These are phyloP conservation scores for Toxicodendron radicans DNA, from an alignment of 345 rosid genomes.

Conservation along the genomic window DNA sequence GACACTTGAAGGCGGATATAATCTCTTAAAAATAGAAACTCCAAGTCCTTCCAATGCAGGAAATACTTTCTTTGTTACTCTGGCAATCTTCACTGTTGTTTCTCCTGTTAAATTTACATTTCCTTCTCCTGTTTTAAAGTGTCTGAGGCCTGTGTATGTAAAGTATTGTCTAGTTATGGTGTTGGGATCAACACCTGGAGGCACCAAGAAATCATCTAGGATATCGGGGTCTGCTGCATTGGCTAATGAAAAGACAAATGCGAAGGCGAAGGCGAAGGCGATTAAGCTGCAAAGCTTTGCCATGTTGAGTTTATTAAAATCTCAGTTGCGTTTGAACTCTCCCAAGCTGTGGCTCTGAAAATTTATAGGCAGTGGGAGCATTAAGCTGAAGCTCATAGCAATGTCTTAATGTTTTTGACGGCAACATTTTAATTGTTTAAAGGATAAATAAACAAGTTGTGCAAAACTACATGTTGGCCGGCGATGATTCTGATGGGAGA, in stretches of 20 bases:
- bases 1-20: constrained; percentile 28
- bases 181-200: constrained; percentile 10
- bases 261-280: background rate
- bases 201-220: constrained; percentile 19
- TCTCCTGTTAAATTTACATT: constrained; percentile 5
- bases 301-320: constrained; percentile 10
- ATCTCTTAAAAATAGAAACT: constrained; percentile 15
- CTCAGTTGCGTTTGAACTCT: background rate
- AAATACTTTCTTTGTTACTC: constrained; percentile 21
- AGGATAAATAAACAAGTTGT: background rate
- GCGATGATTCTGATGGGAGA: background rate
- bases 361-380: background rate
- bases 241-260: constrained; percentile 1
- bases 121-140: background rate
- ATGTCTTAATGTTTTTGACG: background rate
- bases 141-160: constrained; percentile 25
- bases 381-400: background rate
- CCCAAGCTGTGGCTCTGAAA: background rate
- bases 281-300: constrained; percentile 9
- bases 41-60: constrained; percentile 30
- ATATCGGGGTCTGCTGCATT: constrained; percentile 28
- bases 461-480: background rate
- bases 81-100: constrained; percentile 6
- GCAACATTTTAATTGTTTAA: background rate
- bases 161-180: constrained; percentile 12